Conservation (phyloP, 805 yeast species). For the Candida andamanensis region DNA sequence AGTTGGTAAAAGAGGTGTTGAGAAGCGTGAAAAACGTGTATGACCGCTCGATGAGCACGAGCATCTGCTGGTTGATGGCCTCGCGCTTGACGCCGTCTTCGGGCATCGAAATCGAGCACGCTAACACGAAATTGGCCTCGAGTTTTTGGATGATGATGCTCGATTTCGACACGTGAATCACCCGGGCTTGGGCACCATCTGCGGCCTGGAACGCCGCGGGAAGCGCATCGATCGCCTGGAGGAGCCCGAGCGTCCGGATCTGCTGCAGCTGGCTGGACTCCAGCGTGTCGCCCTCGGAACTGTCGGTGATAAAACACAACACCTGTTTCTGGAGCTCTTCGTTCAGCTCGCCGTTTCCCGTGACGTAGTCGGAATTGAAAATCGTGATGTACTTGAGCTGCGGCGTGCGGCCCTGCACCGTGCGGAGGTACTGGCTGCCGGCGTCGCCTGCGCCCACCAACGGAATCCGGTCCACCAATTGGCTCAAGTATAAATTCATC, state of each 20-base stretch:
- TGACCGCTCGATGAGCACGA: slow-evolving; percentile 15
- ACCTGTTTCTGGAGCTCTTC: slow-evolving; percentile 30
- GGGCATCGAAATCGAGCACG: slow-evolving; percentile 20
- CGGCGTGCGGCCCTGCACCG: slow-evolving; percentile 11
- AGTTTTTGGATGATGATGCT: slow-evolving; percentile 21
- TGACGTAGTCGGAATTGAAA: slow-evolving; percentile 26
- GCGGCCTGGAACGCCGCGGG: slow-evolving; percentile 18
- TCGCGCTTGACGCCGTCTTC: slow-evolving; percentile 12
- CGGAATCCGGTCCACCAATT: slow-evolving; percentile 24
- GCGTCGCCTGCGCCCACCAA: slow-evolving; percentile 3
- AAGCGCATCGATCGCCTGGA: slow-evolving; percentile 32
- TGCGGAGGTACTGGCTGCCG: slow-evolving; percentile 9
- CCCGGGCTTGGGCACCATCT: slow-evolving; percentile 9
- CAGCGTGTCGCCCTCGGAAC: slow-evolving; percentile 7
- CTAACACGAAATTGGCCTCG: slow-evolving; percentile 22
- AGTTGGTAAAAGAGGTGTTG: slow-evolving; percentile 19
- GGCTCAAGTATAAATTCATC: slow-evolving; percentile 20
- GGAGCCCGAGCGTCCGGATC: slow-evolving; percentile 28
- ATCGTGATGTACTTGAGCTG: slow-evolving; percentile 16
- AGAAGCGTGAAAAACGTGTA: slow-evolving; percentile 23
- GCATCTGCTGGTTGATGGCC: slow-evolving; percentile 22
- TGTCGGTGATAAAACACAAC: slow-evolving; percentile 22
- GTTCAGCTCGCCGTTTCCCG: slow-evolving; percentile 21
- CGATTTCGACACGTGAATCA: slow-evolving; percentile 22
- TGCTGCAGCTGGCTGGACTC: slow-evolving; percentile 17